Conservation (phyloP, 768 basidiomycete genomes). For the Leccinum subtestaceum region DNA sequence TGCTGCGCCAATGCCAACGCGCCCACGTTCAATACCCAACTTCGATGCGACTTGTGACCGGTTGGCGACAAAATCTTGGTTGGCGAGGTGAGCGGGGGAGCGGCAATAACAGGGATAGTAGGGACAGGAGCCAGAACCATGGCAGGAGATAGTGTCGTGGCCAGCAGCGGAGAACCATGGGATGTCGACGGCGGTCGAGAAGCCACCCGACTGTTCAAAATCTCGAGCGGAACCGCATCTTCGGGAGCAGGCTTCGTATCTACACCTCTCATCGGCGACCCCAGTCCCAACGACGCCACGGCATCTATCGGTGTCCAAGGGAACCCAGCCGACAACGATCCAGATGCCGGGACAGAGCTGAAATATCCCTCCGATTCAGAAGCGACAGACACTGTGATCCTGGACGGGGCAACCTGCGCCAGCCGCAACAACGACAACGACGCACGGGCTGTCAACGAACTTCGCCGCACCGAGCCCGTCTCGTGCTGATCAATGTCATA, state of each 20-base stretch:
- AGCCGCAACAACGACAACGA: too few species aligned
- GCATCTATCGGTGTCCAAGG: slow-evolving; percentile 17
- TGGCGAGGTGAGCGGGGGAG: slow-evolving; percentile 23
- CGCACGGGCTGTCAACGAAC: neutral
- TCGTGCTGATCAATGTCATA: slow-evolving; percentile 32
- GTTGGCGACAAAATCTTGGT: too few species aligned
- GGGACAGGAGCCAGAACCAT: neutral
- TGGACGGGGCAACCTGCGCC: slow-evolving; percentile 15
- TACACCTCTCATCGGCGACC: slow-evolving; percentile 32
- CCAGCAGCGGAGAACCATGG: slow-evolving; percentile 26
- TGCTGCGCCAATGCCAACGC: slow-evolving; percentile 70
- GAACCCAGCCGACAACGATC: slow-evolving; percentile 17
- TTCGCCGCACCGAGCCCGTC: slow-evolving; percentile 24
- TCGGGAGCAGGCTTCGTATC: slow-evolving; percentile 54
- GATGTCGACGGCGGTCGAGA: slow-evolving; percentile 36
- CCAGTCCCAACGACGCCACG: slow-evolving; percentile 2
- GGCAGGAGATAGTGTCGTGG: slow-evolving; percentile 8
- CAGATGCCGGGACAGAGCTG: slow-evolving; percentile 13
- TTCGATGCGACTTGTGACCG: slow-evolving; percentile 34
- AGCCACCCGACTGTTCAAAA: slow-evolving; percentile 57
- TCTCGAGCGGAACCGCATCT: slow-evolving; percentile 65
- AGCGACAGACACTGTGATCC: slow-evolving; percentile 17
- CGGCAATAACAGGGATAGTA: neutral
- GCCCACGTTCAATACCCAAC: slow-evolving; percentile 51
- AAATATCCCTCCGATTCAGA: slow-evolving; percentile 26